Base-by-base conservation (phyloP, 140 eudicot species). In the Anethum foeniculum region DNA sequence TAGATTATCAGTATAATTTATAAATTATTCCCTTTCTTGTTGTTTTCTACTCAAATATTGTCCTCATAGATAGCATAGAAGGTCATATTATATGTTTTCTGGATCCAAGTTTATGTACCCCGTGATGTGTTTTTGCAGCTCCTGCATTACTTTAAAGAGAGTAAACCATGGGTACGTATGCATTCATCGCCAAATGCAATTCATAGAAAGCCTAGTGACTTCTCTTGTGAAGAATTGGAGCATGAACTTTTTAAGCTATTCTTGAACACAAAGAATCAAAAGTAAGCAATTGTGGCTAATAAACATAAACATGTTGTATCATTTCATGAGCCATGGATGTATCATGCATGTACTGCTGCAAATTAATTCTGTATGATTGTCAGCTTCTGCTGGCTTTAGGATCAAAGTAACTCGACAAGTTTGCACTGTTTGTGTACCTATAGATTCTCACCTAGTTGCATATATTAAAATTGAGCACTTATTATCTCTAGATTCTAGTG, bases 191-290 rank as follows among this genome's bases (percentile, higher is more conserved):
- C 87, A 49, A 84, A 28, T 12, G 77, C 64, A 15, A 12, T 77
- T 15, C 64, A n/a, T 21, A 87, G 41, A 69, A 84, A 82, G 75
- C 91, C 91, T 7, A 80, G 81, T 64, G 89, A 90, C 7, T 82
- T 88, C 13, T 77, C 91, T 23, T 73, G 65, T 49, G 85, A 84
- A 38, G 88, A 87, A 46, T 46, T 92, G 60, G 97, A 92, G 78
- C 80, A 34, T 43, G 88, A 87, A 77, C 83, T 92, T 77, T 81
- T 83, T 44, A 62, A 52, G 69, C 87, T 36, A 41, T 87, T 88
- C 64, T 78, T 82, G 51, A 82, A 82, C 5, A 34, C 90, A 19
- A 86, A 81, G 46, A 76, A 82, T 23, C 84, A 84, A 68, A 84
- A 91, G 97, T 92, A 79, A 47, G 85, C 69, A 64, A 15, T 76